Base-by-base conservation (phyloP, 495 filamentous ascomycete species). In the Parathielavia hyrcaniae region DNA sequence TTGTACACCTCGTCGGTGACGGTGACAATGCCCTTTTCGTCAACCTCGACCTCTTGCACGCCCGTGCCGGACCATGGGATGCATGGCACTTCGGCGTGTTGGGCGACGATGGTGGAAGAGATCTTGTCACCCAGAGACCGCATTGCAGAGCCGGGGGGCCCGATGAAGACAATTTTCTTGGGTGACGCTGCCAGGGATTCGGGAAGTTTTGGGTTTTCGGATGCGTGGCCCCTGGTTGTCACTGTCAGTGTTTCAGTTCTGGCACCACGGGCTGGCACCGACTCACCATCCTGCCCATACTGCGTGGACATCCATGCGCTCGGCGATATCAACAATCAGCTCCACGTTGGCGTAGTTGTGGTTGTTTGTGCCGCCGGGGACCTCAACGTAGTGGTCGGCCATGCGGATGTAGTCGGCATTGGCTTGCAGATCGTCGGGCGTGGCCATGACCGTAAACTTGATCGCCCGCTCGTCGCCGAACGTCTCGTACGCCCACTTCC, bases 311-410 rank as follows among this genome's bases (percentile, higher is more conserved):
- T 88, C 83, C 90, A 96, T 97, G 36, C 93, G 89, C 78, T 99
- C 93, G n/a, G 93, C 93, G 69, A 99, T 83, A 78, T 99, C 93
- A 57, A 99, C 93, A 71, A 99, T 97, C 65, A 99, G 79, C 77
- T 99, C 93, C 47, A 99, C 93, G 75, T 99, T 99, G 70, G 93
- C 93, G 71, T 99, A 99, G 76, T 99, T 99, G 84, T 99, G 97
- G 80, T 99, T 99, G 77, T 99, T 99, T 46, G 95, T 99, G 66
- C 93, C 93, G 64, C 93, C 93, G n/a, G 93, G 93, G 49, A 95
- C 90, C 77, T 99, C 93, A 59, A 97, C 93, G 70, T 99, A 99
- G 81, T 96, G 89, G 71, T 99, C 93, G 2, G 93, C 93, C 95
- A 99, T 96, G 63, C 93, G 83, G 70, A 99, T 99, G 73, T 99